Percentiles rank a stretch among this genome's conserved stretches.
phyloP scores from a whole-genome alignment of 169 alveolate species.

The Cyclospora cayetanensis region DNA sequence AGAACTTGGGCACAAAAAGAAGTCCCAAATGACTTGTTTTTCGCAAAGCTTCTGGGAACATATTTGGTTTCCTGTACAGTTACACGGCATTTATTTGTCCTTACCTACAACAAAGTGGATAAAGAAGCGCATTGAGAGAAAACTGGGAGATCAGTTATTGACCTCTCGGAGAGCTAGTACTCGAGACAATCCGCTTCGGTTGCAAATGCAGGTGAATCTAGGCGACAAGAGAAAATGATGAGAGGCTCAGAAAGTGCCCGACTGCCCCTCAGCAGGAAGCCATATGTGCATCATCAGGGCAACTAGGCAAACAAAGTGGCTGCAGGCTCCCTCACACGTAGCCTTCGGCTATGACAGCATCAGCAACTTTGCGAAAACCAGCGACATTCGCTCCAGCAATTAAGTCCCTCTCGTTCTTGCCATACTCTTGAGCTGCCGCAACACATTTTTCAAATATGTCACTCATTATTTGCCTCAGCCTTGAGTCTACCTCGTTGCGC shows the following conservation, averaged over 20 bases:
- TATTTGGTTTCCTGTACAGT: too few relatives aligned
- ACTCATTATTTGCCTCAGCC: slow-evolving; percentile 81
- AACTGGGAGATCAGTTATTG: not conserved
- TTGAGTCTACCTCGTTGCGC: slow-evolving; percentile 82
- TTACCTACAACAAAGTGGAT: not conserved
- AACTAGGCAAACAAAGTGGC: not conserved
- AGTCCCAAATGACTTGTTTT: too few relatives aligned
- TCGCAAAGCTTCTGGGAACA: too few relatives aligned
- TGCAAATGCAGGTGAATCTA: not conserved
- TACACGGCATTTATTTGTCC: too few relatives aligned
- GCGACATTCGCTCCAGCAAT: slow-evolving; percentile 90
- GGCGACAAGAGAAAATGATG: not conserved
- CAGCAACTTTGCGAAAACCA: slow-evolving; percentile 88
- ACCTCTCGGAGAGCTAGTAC: not conserved
- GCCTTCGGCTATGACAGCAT: slow-evolving; percentile 85
- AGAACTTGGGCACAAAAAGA: too few relatives aligned
- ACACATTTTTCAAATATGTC: slow-evolving; percentile 79
- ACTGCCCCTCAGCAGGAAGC: not conserved
- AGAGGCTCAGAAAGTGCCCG: not conserved
- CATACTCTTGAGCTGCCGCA: slow-evolving; percentile 78
- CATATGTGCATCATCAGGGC: not conserved
- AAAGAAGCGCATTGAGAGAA: not conserved
- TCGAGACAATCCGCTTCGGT: not conserved
- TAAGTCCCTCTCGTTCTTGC: slow-evolving; percentile 79
- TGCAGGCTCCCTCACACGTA: slow-evolving; percentile 55